Conservation (phyloP, 176 grass and related monocot species). For the Lolium perenne region DNA sequence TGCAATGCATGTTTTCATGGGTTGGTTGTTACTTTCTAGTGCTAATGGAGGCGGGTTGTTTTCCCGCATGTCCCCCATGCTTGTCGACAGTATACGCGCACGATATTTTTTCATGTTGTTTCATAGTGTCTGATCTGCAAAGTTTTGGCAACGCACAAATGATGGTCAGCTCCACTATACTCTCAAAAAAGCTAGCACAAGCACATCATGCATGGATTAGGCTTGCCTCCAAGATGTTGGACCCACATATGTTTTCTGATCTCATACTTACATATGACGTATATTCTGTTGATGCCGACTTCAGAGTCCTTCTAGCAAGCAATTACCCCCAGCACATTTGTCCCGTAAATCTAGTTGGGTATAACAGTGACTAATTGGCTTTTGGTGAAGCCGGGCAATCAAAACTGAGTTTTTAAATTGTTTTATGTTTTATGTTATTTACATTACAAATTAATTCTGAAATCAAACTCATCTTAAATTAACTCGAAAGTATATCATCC, state of each 20-base stretch:
- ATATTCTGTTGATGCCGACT: background rate
- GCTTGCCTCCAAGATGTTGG: conserved; percentile 8
- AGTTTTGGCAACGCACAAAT: conserved; percentile 21
- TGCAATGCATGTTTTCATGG: conserved; percentile 20
- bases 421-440: background rate
- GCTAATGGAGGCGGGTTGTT: background rate
- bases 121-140: background rate
- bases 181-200: conserved; percentile 23
- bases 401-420: background rate
- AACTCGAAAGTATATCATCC: background rate
- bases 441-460: background rate
- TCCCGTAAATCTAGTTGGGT: background rate
- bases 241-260: conserved; percentile 29
- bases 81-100: background rate
- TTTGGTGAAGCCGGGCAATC: background rate
- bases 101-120: background rate
- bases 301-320: background rate
- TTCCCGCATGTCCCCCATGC: background rate
- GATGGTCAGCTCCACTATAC: conserved; percentile 38
- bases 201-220: background rate
- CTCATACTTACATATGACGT: conserved; percentile 9
- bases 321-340: background rate
- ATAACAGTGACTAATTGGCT: background rate
- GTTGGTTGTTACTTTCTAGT: background rate
- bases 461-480: background rate